Conservation (phyloP, 345 rosid genomes). For the Gossypium thurberi region DNA sequence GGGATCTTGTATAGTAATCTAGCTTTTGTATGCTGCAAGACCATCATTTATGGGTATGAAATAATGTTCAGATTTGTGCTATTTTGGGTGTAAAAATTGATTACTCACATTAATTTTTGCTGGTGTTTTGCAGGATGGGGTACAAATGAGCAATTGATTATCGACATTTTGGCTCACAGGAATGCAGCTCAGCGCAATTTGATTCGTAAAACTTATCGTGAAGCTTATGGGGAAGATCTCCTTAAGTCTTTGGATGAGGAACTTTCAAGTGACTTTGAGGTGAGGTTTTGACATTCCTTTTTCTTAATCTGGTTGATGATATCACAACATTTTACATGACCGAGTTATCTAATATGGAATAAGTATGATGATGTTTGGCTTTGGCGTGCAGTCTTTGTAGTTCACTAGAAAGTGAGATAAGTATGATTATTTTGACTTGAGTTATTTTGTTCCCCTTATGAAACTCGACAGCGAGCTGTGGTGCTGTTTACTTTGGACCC, state of each 20-base stretch:
- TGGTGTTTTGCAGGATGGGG: slow-evolving; percentile 67
- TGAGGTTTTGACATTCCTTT: slow-evolving; percentile 18
- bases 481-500: slow-evolving; percentile 66
- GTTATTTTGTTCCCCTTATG: background rate
- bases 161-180: slow-evolving; percentile 45
- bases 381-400: no score
- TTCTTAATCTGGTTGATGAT: background rate
- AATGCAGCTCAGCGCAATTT: slow-evolving; percentile 58
- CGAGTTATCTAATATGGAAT: no score
- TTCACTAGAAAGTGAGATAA: no score
- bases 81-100: background rate
- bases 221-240: slow-evolving; percentile 68
- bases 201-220: slow-evolving; percentile 52
- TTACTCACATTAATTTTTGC: background rate
- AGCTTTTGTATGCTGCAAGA: background rate
- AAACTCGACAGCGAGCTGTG: slow-evolving; percentile 45
- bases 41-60: background rate
- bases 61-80: background rate
- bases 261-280: slow-evolving; percentile 88
- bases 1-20: background rate
- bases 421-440: background rate
- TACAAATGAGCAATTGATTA: slow-evolving; percentile 64
- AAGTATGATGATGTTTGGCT: no score
- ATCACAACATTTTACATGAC: background rate
- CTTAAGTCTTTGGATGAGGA: slow-evolving; percentile 67